Conservation (phyloP, 1,284 basidiomycete genomes). For the Rugosomyces carneus region DNA sequence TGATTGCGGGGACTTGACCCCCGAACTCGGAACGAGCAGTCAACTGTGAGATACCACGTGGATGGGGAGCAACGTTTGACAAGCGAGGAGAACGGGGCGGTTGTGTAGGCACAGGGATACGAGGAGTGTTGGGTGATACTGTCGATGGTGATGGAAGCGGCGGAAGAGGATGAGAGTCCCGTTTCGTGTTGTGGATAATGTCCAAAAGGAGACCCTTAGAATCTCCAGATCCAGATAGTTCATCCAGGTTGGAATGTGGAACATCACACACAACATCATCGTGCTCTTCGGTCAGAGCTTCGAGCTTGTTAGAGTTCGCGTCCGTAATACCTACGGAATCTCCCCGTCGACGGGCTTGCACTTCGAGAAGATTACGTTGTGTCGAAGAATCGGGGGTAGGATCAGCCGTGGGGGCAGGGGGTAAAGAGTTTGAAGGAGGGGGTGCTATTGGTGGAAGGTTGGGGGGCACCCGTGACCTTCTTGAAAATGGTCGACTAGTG, state of each 20-base stretch:
- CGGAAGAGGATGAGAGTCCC: slow-evolving; percentile 60
- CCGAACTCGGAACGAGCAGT: slow-evolving; percentile 39
- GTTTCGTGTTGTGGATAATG: slow-evolving; percentile 33
- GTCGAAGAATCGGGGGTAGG: slow-evolving; percentile 20
- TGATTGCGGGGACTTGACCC: slow-evolving; percentile 41
- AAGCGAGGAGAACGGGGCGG: slow-evolving; percentile 38
- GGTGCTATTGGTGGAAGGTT: slow-evolving; percentile 60
- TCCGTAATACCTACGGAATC: slow-evolving; percentile 47
- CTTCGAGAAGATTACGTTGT: slow-evolving; percentile 29
- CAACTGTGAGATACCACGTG: slow-evolving; percentile 46
- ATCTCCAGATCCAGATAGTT: slow-evolving; percentile 17
- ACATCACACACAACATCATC: slow-evolving; percentile 21
- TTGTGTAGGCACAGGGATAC: slow-evolving; percentile 25
- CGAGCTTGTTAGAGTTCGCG: slow-evolving; percentile 52
- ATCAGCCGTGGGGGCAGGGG: slow-evolving; percentile 47
- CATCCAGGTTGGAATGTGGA: slow-evolving; percentile 11
- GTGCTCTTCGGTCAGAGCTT: slow-evolving; percentile 55
- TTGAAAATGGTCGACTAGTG: slow-evolving; percentile 19
- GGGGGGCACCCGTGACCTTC: slow-evolving; percentile 50
- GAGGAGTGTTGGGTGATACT: slow-evolving; percentile 31
- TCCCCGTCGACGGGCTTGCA: slow-evolving; percentile 36
- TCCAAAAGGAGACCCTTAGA: slow-evolving; percentile 25
- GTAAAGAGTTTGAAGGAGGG: slow-evolving; percentile 56
- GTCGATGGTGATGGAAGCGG: slow-evolving; percentile 50
- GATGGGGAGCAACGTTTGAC: slow-evolving; percentile 37